Evolutionary conservation across 305 asterid species (phyloP), one percentile per base, ranked within the genome.

Genomic region (Fraxinus angustifolia): DNA sequence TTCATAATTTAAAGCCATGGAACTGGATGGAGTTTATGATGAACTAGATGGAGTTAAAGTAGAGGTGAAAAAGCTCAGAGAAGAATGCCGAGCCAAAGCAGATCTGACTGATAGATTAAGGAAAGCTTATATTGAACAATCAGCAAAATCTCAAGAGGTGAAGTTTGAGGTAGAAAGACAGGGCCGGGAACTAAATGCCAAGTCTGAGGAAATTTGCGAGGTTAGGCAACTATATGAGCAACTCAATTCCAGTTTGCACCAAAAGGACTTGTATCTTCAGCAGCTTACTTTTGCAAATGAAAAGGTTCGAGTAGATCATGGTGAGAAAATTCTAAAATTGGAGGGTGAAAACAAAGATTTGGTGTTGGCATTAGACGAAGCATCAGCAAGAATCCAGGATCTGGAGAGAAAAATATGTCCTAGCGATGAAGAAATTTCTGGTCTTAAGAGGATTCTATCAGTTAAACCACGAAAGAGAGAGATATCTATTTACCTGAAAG

Each of bases 161-260:
- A 87, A 80, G 80, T 40, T 79, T 82, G 88, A 91, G 83, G 50
- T 80, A 48, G 89, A 88, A 73, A 90, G 81, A 73, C 78, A 79
- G 67, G 86, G 87, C 11, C 72, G 53, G 77, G 91, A 88, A 80
- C 78, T 89, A 50, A 82, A 65, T 67, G 82, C 80, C 82, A 89
- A 87, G 83, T 86, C 91, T 8, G 88, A 75, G 78, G 91, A 88
- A 78, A 88, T 91, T 85, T 80, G 42, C 42, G 88, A 84, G 77
- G 81, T 84, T 12, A 85, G 86, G 86, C 85, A 79, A 75, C 74
- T 87, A 38, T 88, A 73, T 10, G 84, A 88, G 79, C 87, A 88
- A n/a, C 88, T 88, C 34, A 90, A 91, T 34, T 86, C 86, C 81
- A 86, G 79, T 83, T 75, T 89, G 76, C 84, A 80, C 58, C 83